Base-by-base conservation (phyloP, 1,139 yeast genomes). In the Diutina ranongensis region DNA sequence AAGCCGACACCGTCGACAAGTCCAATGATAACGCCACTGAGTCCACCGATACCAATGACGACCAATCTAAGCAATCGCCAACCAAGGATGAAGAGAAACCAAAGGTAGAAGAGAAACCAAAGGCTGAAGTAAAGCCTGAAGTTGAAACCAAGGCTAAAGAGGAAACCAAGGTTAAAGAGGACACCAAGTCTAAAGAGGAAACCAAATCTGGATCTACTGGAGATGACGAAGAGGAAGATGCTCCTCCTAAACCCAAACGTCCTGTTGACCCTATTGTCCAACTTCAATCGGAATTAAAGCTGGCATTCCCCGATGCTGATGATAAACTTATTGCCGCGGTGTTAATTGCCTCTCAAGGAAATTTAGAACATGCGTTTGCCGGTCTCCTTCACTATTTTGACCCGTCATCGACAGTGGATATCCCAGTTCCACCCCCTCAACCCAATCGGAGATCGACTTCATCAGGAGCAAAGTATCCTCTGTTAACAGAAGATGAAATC, bases 381-480 rank as follows among this genome's bases (percentile, higher is more conserved):
- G 97, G 96, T 0, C 67, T 89, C 56, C 68, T 92, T 51, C 86
- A 77, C 53, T 67, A 85, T 50, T 80, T 87, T 13, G 97, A 89
- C 64, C 95, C 95, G 7, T 63, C 71, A 9, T 83, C 80, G 48
- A 74, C 82, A 13, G 60, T 64, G 10, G 60, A 38, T 62, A 10
- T 54, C 45, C 50, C 42, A 2, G 9, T 15, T 28, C 35, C 35
- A 13, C 35, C 35, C 5, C 25, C 25, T 4, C 34, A 25, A 3
- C 16, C 27, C 1, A 21, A 16, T n/a, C 9, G 33, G 22, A 19
- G 44, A 19, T 10, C 20, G 7, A 27, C 18, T 16, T 32, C 44
- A 7, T 32, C 44, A 5, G 44, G 44, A 4, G 44, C 44, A 21
- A 40, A 40, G 35, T 40, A 40, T 35, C 21, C 35, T 22, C 35